These are phyloP conservation scores for Trichoderma asperellum DNA, from an alignment of 2,329 filamentous ascomycete genomes.

Conservation along the genomic window DNA sequence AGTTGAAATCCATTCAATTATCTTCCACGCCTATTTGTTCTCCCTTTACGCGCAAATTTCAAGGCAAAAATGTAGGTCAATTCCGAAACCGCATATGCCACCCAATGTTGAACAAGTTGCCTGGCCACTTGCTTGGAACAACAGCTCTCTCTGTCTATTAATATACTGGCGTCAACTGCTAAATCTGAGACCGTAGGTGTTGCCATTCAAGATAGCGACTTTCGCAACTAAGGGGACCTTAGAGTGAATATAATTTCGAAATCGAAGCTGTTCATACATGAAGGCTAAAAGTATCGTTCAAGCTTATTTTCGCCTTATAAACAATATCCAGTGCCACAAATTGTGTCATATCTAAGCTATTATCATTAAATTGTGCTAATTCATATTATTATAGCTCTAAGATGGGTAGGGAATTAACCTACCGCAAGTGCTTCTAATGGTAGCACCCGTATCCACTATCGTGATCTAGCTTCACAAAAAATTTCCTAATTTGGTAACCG, in stretches of 20 bases:
- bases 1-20: too few relatives aligned
- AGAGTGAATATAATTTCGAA: neutral
- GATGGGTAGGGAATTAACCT: neutral
- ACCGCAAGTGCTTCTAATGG: neutral
- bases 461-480: constrained; percentile 10
- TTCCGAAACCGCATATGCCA: too few relatives aligned
- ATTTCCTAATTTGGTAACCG: constrained; percentile 3
- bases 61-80: too few relatives aligned
- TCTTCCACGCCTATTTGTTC: too few relatives aligned
- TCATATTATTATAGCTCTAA: neutral
- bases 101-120: too few relatives aligned
- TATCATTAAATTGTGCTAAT: neutral
- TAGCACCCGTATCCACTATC: neutral
- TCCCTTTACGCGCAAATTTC: too few relatives aligned
- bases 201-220: neutral
- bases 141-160: too few relatives aligned
- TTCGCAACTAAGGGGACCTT: neutral
- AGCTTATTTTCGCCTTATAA: neutral
- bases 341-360: neutral
- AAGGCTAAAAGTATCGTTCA: neutral
- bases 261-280: neutral
- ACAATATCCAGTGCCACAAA: too few relatives aligned
- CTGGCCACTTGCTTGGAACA: too few relatives aligned
- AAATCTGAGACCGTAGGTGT: too few relatives aligned
- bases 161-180: too few relatives aligned